phyloP scores from a whole-genome alignment of 2,329 filamentous ascomycete species.

The Colletotrichum higginsianum region DNA sequence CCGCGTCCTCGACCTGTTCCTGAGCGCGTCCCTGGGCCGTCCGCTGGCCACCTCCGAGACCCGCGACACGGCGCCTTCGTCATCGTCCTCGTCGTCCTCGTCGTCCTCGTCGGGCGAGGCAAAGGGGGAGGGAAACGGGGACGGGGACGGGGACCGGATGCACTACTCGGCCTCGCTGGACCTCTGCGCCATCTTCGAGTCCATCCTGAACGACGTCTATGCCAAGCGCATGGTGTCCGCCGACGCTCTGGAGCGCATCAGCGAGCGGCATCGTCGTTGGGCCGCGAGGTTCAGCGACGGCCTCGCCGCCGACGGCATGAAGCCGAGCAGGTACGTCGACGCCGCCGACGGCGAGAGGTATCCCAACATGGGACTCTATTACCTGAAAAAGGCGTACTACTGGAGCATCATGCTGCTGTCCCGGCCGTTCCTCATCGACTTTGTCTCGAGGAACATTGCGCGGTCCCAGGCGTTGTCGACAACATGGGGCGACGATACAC shows the following conservation, averaged over 20 bases:
- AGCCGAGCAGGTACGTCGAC: conserved; percentile 37
- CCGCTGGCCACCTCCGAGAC: conserved; percentile 52
- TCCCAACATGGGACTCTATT: conserved; percentile 49
- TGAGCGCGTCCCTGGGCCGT: conserved; percentile 52
- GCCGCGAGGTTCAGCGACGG: conserved; percentile 42
- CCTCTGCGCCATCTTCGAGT: conserved; percentile 55
- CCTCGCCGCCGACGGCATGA: conserved; percentile 43
- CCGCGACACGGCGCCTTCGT: conserved; percentile 39
- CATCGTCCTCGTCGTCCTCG: too few species aligned
- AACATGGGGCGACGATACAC: background rate
- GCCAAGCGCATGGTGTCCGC: conserved; percentile 50
- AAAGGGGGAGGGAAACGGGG: too few species aligned
- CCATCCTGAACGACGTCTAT: conserved; percentile 53
- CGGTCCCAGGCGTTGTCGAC: background rate
- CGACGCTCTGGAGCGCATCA: conserved; percentile 46
- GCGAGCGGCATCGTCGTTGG: conserved; percentile 49
- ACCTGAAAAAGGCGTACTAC: conserved; percentile 56
- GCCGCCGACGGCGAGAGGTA: conserved; percentile 40
- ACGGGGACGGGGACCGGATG: too few species aligned
- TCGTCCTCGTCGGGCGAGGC: too few species aligned
- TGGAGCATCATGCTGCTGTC: conserved; percentile 57
- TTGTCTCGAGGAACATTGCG: conserved; percentile 41
- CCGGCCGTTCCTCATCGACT: conserved; percentile 54
- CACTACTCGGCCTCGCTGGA: conserved; percentile 50
- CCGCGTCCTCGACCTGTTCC: conserved; percentile 52